Conservation (phyloP, 805 yeast species). For the Clavispora fructus region DNA sequence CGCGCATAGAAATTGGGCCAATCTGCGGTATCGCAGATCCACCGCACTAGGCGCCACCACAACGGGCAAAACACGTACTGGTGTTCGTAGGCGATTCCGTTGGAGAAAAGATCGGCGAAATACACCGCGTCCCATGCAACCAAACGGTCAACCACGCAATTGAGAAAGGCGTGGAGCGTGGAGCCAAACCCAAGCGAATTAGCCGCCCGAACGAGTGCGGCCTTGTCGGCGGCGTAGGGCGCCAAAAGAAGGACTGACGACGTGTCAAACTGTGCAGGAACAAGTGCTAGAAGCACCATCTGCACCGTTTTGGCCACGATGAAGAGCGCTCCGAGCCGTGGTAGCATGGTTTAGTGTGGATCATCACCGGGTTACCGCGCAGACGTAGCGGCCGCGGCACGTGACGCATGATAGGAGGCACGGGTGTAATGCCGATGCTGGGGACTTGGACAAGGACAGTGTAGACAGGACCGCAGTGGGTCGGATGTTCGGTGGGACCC, state of each 20-base stretch:
- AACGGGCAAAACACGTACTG: slow-evolving; percentile 82
- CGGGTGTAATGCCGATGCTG: no score
- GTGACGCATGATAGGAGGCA: no score
- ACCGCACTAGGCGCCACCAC: slow-evolving; percentile 57
- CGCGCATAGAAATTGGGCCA: slow-evolving; percentile 8
- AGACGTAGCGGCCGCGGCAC: no score
- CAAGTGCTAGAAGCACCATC: slow-evolving; percentile 28
- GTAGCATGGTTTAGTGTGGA: background rate
- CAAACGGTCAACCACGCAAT: slow-evolving; percentile 43
- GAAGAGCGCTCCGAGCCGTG: slow-evolving; percentile 17
- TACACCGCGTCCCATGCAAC: slow-evolving; percentile 86
- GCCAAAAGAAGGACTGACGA: slow-evolving; percentile 37
- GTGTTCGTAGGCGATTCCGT: slow-evolving; percentile 66
- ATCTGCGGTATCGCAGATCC: background rate
- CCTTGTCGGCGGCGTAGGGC: slow-evolving; percentile 9
- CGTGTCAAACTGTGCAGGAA: slow-evolving; percentile 47
- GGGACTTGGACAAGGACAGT: no score
- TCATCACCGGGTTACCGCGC: no score
- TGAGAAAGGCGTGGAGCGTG: slow-evolving; percentile 1
- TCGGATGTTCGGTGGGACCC: no score
- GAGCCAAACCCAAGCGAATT: slow-evolving; percentile 1
- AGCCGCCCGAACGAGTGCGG: slow-evolving; percentile 5
- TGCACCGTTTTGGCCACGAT: slow-evolving; percentile 33
- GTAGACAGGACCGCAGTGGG: no score
- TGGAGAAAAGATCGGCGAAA: slow-evolving; percentile 52